Evolutionary conservation across 306 rosid species (phyloP).

Genomic region (Sesbania bispinosa): DNA sequence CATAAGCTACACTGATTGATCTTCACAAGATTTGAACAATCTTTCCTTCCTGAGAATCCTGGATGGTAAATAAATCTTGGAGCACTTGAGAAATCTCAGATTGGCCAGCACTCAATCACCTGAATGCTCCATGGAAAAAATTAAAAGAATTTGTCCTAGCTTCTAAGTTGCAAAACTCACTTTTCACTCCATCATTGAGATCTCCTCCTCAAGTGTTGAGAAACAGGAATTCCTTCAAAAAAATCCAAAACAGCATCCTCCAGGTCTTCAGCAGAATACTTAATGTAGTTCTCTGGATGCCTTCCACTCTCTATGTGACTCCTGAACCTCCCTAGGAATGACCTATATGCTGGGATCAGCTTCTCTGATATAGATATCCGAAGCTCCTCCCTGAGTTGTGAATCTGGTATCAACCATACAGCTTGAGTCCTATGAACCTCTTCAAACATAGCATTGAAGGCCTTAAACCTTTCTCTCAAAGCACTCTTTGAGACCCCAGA

Average conservation of each 20-base stretch:
- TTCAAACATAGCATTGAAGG: conserved; percentile 93
- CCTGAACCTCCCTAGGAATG: conserved; percentile 90
- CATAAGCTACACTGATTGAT: conserved; percentile 30
- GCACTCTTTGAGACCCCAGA: conserved; percentile 92
- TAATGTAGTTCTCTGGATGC: conserved; percentile 96
- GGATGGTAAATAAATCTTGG: conserved; percentile 19
- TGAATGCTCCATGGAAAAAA: conserved; percentile 66
- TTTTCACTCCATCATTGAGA: conserved; percentile 52
- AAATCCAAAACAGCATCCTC: conserved; percentile 87
- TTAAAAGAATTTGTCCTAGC: conserved; percentile 82
- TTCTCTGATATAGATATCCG: conserved; percentile 85
- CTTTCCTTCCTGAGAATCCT: conserved; percentile 29
- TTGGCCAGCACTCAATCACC: conserved; percentile 47
- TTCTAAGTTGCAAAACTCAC: conserved; percentile 54
- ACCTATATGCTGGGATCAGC: conserved; percentile 89
- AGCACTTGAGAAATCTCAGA: conserved; percentile 39
- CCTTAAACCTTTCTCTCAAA: conserved; percentile 89
- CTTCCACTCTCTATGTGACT: conserved; percentile 86
- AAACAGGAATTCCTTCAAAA: conserved; percentile 72
- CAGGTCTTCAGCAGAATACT: conserved; percentile 87
- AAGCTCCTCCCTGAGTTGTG: conserved; percentile 95
- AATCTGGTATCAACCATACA: conserved; percentile 86
- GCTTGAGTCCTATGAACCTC: conserved; percentile 95
- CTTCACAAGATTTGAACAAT: conserved; percentile 34
- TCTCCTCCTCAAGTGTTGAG: conserved; percentile 86